phyloP scores from a whole-genome alignment of 371 early-diverging fungal species.

The Nematocida displodere region DNA sequence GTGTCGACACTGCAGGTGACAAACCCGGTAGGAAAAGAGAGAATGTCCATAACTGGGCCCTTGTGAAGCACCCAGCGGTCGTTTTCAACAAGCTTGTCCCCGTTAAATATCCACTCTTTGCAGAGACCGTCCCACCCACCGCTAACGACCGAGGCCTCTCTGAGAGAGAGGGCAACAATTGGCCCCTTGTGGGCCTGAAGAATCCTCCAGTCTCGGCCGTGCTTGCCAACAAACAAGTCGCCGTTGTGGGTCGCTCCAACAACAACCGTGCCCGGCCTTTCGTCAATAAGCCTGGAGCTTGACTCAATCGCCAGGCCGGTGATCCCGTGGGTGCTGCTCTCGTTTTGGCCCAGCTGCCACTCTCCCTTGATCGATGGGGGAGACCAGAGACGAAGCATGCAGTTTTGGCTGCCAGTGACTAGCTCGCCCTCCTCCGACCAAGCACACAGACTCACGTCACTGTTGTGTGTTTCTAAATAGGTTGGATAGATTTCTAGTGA shows the following conservation, averaged over 20 bases:
- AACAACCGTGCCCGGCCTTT: neutral
- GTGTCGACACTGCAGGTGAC: constrained; percentile 43
- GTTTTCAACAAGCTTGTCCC: constrained; percentile 20
- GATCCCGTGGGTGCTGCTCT: constrained; percentile 42
- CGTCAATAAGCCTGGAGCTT: constrained; percentile 11
- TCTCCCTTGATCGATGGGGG: constrained; percentile 2
- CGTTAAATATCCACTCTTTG: constrained; percentile 32
- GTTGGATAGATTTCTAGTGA: constrained; percentile 26
- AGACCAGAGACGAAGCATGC: constrained; percentile 18
- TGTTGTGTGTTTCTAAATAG: constrained; percentile 30
- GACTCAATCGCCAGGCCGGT: constrained; percentile 49
- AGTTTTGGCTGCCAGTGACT: constrained; percentile 47
- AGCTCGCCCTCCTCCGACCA: constrained; percentile 44
- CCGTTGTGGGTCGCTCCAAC: constrained; percentile 42
- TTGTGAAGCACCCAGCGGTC: constrained; percentile 34
- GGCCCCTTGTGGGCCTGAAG: constrained; percentile 37
- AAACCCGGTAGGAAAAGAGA: constrained; percentile 13
- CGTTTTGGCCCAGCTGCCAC: constrained; percentile 42
- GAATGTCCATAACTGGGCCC: constrained; percentile 52
- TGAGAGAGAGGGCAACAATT: constrained; percentile 37
- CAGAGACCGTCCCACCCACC: constrained; percentile 48
- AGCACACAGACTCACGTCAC: constrained; percentile 49
- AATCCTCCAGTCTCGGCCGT: constrained; percentile 17
- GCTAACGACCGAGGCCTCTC: constrained; percentile 15
- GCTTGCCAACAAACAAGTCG: constrained; percentile 33